These are phyloP conservation scores for Suillus occidentalis DNA, from an alignment of 768 basidiomycete species.

Conservation along the genomic window DNA sequence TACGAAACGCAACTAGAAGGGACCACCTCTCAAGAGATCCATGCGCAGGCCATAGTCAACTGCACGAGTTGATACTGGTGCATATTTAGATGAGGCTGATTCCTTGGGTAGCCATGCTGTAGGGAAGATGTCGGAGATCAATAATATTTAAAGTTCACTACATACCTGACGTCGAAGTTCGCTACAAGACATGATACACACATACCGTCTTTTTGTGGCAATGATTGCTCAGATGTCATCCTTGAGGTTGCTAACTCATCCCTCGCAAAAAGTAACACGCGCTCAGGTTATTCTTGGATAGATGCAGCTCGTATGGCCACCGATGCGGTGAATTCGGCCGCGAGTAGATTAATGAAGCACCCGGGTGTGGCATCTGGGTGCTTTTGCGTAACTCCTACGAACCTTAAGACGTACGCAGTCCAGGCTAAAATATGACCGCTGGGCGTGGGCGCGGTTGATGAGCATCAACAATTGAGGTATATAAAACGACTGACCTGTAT, in stretches of 20 bases:
- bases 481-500: neutral
- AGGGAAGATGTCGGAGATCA: conserved; percentile 33
- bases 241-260: neutral
- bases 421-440: neutral
- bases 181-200: conserved; percentile 50
- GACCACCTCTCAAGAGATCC: conserved; percentile 16
- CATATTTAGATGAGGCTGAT: conserved; percentile 52
- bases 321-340: neutral
- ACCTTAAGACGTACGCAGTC: neutral
- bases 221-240: too few species aligned
- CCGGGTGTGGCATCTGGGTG: neutral
- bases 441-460: neutral
- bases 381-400: neutral
- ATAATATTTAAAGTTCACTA: conserved; percentile 50
- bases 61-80: conserved; percentile 33
- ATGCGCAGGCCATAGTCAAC: conserved; percentile 8
- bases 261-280: neutral
- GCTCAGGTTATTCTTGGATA: neutral
- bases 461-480: neutral
- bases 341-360: neutral
- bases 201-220: conserved; percentile 42
- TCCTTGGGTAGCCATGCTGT: neutral
- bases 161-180: conserved; percentile 33
- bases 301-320: neutral
- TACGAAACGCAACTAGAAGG: conserved; percentile 23